Percentiles rank a stretch among this genome's conserved stretches.
phyloP scores from a whole-genome alignment of 2,329 filamentous ascomycete genomes.

The Fusarium mangiferae region DNA sequence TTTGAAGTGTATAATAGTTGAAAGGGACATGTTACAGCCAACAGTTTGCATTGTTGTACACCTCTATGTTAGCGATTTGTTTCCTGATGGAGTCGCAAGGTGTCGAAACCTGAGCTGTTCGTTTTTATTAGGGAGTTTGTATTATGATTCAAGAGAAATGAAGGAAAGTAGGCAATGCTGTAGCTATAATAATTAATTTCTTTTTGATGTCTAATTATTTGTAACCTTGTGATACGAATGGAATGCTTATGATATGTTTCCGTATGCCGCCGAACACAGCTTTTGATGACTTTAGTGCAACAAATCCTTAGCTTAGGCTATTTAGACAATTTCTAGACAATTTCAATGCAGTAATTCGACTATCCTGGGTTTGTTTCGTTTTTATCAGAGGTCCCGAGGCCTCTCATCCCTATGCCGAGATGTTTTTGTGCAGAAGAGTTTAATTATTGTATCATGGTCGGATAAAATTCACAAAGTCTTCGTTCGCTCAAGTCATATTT shows the following conservation, averaged over 20 bases:
- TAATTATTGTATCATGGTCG: not conserved
- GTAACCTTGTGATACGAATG: no score
- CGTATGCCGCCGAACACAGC: not conserved
- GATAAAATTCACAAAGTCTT: not conserved
- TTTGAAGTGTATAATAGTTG: not conserved
- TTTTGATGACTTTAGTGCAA: not conserved
- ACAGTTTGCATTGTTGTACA: constrained; percentile 1
- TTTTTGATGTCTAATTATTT: not conserved
- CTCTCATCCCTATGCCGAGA: not conserved
- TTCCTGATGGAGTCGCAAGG: not conserved
- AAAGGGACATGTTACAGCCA: constrained; percentile 8
- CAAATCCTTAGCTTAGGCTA: not conserved
- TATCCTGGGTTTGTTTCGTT: not conserved
- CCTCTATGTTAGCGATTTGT: constrained; percentile 10
- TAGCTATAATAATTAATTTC: not conserved
- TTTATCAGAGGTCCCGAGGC: not conserved
- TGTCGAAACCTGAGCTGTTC: not conserved
- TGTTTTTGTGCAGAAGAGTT: not conserved
- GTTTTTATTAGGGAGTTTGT: not conserved
- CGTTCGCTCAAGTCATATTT: no score
- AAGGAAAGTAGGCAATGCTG: not conserved
- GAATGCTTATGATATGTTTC: no score
- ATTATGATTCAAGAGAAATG: not conserved
- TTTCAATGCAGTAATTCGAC: not conserved
- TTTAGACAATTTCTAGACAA: not conserved